These are phyloP conservation scores for Planoprotostelium fungivorum DNA, from an alignment of 78 protist species.

Conservation along the genomic window DNA sequence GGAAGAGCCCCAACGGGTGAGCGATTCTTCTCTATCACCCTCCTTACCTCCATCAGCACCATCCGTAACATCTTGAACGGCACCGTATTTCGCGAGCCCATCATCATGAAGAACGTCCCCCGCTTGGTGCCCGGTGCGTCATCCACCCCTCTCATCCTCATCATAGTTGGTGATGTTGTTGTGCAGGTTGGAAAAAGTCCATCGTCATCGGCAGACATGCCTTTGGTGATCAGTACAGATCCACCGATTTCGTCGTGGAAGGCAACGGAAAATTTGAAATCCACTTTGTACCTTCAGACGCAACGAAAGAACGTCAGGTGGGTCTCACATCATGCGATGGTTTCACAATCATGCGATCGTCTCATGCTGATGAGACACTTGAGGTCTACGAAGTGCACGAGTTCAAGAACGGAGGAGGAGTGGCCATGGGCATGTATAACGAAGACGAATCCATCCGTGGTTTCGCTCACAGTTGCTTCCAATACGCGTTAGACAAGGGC, in stretches of 20 bases:
- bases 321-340: background rate
- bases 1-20: conserved; percentile 90
- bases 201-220: conserved; percentile 94
- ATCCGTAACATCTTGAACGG: conserved; percentile 67
- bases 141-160: background rate
- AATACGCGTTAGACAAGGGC: conserved; percentile 54
- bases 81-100: conserved; percentile 96
- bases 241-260: conserved; percentile 78
- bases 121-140: conserved; percentile 64
- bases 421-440: conserved; percentile 93
- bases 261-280: conserved; percentile 59
- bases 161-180: background rate
- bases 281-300: conserved; percentile 69
- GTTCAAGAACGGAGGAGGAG: conserved; percentile 66
- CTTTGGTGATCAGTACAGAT: conserved; percentile 86
- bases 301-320: conserved; percentile 8
- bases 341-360: too few relatives aligned
- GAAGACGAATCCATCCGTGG: conserved; percentile 77
- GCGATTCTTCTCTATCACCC: conserved; percentile 28
- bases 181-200: conserved; percentile 77
- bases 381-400: conserved; percentile 13
- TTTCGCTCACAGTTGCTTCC: conserved; percentile 80
- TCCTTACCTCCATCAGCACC: conserved; percentile 21
- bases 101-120: conserved; percentile 82
- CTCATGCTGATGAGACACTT: conserved; percentile 3